These are phyloP conservation scores for Vaucheria bursata DNA, from an alignment of 352 stramenopile genomes.

Conservation along the genomic window DNA sequence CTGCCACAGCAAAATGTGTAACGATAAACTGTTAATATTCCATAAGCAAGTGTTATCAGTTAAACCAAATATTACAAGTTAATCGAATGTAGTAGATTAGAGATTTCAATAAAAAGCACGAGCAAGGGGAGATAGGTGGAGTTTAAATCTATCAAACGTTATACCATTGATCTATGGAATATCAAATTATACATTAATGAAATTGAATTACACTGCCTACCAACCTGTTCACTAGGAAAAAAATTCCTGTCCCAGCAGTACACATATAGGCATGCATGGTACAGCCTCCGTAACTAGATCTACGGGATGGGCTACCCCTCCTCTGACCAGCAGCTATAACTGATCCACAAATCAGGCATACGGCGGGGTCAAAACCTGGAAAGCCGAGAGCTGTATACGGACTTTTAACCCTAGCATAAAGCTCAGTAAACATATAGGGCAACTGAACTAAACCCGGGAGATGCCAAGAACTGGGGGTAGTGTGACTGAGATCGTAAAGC, in stretches of 20 bases:
- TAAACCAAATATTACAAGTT: no score
- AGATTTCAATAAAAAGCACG: no score
- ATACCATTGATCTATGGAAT: no score
- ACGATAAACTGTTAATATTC: no score
- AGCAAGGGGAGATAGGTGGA: no score
- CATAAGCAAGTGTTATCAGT: no score
- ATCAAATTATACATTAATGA: no score
- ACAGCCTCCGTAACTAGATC: conserved; percentile 22
- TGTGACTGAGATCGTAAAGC: conserved; percentile 38
- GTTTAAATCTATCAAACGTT: no score
- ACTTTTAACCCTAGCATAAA: conserved; percentile 42
- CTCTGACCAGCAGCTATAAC: conserved; percentile 24
- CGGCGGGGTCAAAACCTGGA: conserved; percentile 41
- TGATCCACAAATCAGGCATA: conserved; percentile 52
- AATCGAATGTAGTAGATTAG: no score
- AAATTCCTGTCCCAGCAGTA: conserved; percentile 46
- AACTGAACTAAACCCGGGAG: conserved; percentile 41
- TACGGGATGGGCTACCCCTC: neutral
- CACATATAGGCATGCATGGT: conserved; percentile 49
- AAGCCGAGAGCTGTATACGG: conserved; percentile 17
- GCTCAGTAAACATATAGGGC: conserved; percentile 50
- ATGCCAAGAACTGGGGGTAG: conserved; percentile 12
- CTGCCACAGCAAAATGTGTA: no score
- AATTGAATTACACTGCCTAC: no score
- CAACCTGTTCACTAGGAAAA: conserved; percentile 51